Conservation (phyloP, 2,329 filamentous ascomycete genomes). For the Sordariomycetes sp. region DNA sequence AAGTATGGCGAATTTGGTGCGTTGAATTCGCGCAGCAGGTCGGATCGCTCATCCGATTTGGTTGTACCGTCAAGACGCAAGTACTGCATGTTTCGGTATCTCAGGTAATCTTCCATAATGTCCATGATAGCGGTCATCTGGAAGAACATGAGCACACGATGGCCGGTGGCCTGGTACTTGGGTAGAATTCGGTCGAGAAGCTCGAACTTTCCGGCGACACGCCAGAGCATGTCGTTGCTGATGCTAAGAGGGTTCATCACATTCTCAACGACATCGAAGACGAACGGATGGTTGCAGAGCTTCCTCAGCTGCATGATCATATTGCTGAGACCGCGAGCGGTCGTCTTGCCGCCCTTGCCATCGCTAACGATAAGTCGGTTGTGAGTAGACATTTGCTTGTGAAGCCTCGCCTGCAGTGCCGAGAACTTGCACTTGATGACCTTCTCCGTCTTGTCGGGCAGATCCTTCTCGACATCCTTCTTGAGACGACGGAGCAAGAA, state of each 20-base stretch:
- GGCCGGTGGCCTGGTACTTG: conserved; percentile 83
- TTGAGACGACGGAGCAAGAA: conserved; percentile 98
- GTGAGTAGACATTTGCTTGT: conserved; percentile 95
- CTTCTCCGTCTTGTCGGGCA: conserved; percentile 97
- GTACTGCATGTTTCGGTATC: conserved; percentile 74
- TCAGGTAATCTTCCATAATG: conserved; percentile 98
- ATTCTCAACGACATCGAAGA: conserved; percentile 96
- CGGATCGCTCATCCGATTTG: conserved; percentile 93
- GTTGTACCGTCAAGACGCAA: conserved; percentile 93
- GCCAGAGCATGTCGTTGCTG: conserved; percentile 91
- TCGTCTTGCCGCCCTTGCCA: conserved; percentile 89
- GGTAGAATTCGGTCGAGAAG: conserved; percentile 84
- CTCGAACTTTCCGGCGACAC: conserved; percentile 95
- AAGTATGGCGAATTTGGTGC: conserved; percentile 86
- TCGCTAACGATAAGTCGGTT: conserved; percentile 93
- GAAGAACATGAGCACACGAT: conserved; percentile 99
- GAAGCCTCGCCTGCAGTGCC: conserved; percentile 81
- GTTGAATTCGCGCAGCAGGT: conserved; percentile 84
- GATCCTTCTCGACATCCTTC: conserved; percentile 98
- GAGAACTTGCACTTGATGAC: conserved; percentile 99
- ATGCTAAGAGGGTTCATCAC: conserved; percentile 87
- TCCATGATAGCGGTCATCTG: conserved; percentile 99
- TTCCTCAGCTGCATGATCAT: conserved; percentile 99
- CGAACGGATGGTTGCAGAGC: conserved; percentile 97
- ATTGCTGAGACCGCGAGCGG: conserved; percentile 90